A percentile compares a stretch with the other conserved stretches of the same genome.
Conservation (phyloP, 139 green algal genomes). For the Pedinophyceae sp. region DNA sequence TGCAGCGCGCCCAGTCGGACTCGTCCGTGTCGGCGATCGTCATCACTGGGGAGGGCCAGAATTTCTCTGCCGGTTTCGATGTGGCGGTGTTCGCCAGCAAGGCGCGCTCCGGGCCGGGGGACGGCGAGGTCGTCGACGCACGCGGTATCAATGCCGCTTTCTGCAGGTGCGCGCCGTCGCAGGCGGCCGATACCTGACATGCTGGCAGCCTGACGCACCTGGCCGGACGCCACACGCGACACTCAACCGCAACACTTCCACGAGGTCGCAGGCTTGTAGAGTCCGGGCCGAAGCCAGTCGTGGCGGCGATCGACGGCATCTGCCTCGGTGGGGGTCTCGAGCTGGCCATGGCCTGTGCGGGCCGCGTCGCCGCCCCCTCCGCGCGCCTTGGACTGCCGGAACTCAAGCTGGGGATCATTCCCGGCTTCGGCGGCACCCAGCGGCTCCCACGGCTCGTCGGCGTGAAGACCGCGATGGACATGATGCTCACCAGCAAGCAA, state of each 20-base stretch:
- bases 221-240: too few species aligned
- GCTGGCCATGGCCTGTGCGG: constrained; percentile 80
- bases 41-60: constrained; percentile 51
- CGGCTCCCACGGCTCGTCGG: constrained; percentile 87
- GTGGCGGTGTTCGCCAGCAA: constrained; percentile 45
- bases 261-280: constrained; percentile 48
- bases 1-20: constrained; percentile 50
- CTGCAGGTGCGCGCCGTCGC: constrained; percentile 14
- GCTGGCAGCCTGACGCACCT: too few species aligned
- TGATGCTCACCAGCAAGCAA: constrained; percentile 81
- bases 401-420: constrained; percentile 90
- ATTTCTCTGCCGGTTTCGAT: constrained; percentile 92
- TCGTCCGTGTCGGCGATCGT: constrained; percentile 72
- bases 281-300: constrained; percentile 69
- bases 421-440: constrained; percentile 95
- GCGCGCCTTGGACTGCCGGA: constrained; percentile 77
- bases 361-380: constrained; percentile 35
- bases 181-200: neutral
- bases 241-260: too few species aligned
- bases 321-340: constrained; percentile 86
- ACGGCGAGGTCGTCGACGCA: constrained; percentile 42
- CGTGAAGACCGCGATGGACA: constrained; percentile 71
- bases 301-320: constrained; percentile 68
- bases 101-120: neutral
- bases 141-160: constrained; percentile 47